A percentile compares a stretch with the other conserved stretches of the same genome.
Conservation (phyloP, 164 flowering plant genomes). For the Tetracentron sinense region DNA sequence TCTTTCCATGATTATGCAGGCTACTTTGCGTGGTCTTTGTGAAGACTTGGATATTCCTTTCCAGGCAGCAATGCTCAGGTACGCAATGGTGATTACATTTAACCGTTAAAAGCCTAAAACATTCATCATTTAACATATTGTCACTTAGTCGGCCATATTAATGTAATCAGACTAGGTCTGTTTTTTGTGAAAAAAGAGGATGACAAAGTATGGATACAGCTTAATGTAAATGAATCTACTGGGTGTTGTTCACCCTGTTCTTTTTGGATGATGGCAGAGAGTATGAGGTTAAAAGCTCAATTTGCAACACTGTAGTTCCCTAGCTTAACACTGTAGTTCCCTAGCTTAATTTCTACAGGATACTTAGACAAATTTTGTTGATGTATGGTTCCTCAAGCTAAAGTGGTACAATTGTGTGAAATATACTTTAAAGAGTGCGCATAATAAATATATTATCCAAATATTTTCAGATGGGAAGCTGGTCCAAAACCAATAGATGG, state of each 20-base stretch:
- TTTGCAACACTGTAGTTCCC: neutral
- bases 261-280: neutral
- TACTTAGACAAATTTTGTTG: neutral
- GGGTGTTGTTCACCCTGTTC: neutral
- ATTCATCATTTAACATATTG: neutral
- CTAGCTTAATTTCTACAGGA: too few species aligned
- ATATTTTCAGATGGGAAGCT: slow-evolving; percentile 81
- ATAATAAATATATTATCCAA: neutral
- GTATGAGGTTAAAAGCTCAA: neutral
- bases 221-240: neutral
- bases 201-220: neutral
- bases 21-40: slow-evolving; percentile 71
- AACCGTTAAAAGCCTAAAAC: neutral
- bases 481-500: slow-evolving; percentile 91
- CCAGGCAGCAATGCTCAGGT: slow-evolving; percentile 80
- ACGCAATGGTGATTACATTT: slow-evolving; percentile 12
- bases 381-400: neutral
- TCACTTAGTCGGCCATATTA: neutral
- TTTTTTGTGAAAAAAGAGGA: neutral
- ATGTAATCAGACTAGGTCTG: neutral
- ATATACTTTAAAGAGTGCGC: slow-evolving; percentile 1
- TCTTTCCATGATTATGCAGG: slow-evolving; percentile 38
- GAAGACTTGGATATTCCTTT: slow-evolving; percentile 78
- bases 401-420: neutral
- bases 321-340: too few species aligned